A percentile compares a stretch with the other conserved stretches of the same genome.
phyloP scores from a whole-genome alignment of 2,329 filamentous ascomycete genomes.

The Dactylellina parvicollis region DNA sequence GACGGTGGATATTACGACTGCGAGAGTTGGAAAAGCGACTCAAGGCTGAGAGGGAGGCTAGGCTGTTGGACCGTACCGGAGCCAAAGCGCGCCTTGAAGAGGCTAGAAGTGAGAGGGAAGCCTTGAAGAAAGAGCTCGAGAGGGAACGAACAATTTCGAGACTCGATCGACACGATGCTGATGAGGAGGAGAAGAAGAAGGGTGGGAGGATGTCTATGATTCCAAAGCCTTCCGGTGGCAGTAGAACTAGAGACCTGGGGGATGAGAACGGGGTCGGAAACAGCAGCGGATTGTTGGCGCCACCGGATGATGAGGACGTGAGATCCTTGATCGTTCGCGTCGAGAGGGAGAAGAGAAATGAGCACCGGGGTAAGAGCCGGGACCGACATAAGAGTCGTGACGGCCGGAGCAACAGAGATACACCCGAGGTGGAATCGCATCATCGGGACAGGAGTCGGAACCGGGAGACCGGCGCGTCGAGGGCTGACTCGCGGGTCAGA shows the following conservation, averaged over 20 bases:
- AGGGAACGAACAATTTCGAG: conserved; percentile 63
- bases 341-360: conserved; percentile 40
- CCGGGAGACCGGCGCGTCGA: conserved; percentile 14
- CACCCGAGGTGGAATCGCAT: conserved; percentile 29
- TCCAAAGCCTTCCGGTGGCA: conserved; percentile 29
- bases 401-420: conserved; percentile 46
- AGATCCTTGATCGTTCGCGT: conserved; percentile 51
- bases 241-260: conserved; percentile 15
- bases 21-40: conserved; percentile 87
- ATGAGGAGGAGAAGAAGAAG: conserved; percentile 33
- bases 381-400: conserved; percentile 52
- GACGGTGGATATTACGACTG: conserved; percentile 84
- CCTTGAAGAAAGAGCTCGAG: conserved; percentile 73
- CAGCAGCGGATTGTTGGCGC: conserved; percentile 34
- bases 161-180: conserved; percentile 39
- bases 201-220: conserved; percentile 43
- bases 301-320: conserved; percentile 51
- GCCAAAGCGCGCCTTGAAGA: conserved; percentile 82
- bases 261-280: conserved; percentile 36
- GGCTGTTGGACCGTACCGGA: conserved; percentile 83
- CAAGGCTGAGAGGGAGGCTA: conserved; percentile 86
- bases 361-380: conserved; percentile 48
- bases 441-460: conserved; percentile 46
- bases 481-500: conserved; percentile 25
- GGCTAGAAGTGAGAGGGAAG: conserved; percentile 76